Percentiles rank a stretch among this genome's conserved stretches.
Evolutionary conservation across 176 grass and related monocot species (phyloP).

Genomic region (Carex cristatella): DNA sequence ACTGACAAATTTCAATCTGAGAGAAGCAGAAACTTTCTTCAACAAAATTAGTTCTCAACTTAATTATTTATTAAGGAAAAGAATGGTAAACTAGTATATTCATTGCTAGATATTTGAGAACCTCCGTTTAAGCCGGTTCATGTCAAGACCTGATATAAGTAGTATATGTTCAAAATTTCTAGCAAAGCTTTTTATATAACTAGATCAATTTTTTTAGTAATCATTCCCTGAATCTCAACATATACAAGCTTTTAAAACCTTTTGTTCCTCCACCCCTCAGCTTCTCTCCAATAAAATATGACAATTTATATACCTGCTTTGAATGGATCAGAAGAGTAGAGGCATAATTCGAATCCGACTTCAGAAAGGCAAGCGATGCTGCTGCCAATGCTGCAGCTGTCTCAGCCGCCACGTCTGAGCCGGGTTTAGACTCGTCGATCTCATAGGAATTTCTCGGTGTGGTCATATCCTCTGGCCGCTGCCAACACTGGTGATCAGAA

Average conservation of each 20-base stretch:
- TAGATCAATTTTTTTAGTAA: neutral
- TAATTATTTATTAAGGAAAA: neutral
- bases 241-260: neutral
- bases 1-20: neutral
- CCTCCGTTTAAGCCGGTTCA: neutral
- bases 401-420: constrained; percentile 72
- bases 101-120: neutral
- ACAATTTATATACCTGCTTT: constrained; percentile 32
- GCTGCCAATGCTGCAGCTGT: constrained; percentile 58
- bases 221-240: neutral
- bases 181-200: neutral
- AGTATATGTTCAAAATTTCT: neutral
- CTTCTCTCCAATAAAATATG: neutral
- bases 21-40: neutral
- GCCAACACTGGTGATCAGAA: constrained; percentile 78
- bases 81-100: neutral
- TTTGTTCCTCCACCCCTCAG: neutral
- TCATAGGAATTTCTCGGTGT: constrained; percentile 37
- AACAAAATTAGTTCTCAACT: neutral
- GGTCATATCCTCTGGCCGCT: constrained; percentile 89
- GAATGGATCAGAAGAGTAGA: constrained; percentile 45
- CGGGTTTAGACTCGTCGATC: constrained; percentile 31
- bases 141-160: neutral
- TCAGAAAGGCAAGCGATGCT: constrained; percentile 36
- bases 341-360: constrained; percentile 1